A percentile compares a stretch with the other conserved stretches of the same genome.
phyloP scores from a whole-genome alignment of 129 eudicot species.

The Rutidosis leptorrhynchoides region DNA sequence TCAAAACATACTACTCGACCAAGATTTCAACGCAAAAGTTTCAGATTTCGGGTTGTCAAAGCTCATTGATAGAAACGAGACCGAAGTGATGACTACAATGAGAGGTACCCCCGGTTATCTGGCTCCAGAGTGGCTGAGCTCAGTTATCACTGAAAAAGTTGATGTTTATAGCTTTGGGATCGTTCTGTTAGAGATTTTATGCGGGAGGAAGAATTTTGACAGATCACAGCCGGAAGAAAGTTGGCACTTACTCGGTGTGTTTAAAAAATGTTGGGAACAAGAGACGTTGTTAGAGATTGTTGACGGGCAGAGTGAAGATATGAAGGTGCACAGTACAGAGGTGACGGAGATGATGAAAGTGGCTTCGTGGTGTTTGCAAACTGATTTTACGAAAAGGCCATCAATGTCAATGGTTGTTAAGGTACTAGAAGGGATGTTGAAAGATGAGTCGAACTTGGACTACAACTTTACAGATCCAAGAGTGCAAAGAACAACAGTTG shows the following conservation, averaged over 20 bases:
- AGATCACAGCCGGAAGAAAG: slow-evolving; percentile 36
- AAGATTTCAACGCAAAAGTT: slow-evolving; percentile 33
- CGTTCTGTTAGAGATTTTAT: too few relatives aligned
- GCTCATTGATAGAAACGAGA: slow-evolving; percentile 33
- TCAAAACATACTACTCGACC: slow-evolving; percentile 38
- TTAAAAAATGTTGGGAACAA: slow-evolving; percentile 26
- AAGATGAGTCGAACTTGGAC: slow-evolving; percentile 23
- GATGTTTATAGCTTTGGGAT: slow-evolving; percentile 52
- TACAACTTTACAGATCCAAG: slow-evolving; percentile 36
- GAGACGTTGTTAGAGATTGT: slow-evolving; percentile 18
- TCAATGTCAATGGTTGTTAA: slow-evolving; percentile 40
- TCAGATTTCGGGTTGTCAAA: slow-evolving; percentile 47
- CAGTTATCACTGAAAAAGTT: slow-evolving; percentile 38
- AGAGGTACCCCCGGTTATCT: slow-evolving; percentile 48
- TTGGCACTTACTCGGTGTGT: slow-evolving; percentile 24
- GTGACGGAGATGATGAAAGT: slow-evolving; percentile 26
- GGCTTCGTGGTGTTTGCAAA: slow-evolving; percentile 46
- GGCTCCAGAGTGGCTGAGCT: slow-evolving; percentile 46
- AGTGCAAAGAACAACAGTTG: background rate
- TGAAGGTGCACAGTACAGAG: background rate
- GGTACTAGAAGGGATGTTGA: slow-evolving; percentile 42
- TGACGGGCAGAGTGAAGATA: slow-evolving; percentile 30
- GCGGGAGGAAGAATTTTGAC: slow-evolving; percentile 39
- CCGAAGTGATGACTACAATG: slow-evolving; percentile 33
- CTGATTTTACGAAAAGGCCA: slow-evolving; percentile 33